Base-by-base conservation (phyloP, 148 eudicot genomes). In the Cornus suecica region DNA sequence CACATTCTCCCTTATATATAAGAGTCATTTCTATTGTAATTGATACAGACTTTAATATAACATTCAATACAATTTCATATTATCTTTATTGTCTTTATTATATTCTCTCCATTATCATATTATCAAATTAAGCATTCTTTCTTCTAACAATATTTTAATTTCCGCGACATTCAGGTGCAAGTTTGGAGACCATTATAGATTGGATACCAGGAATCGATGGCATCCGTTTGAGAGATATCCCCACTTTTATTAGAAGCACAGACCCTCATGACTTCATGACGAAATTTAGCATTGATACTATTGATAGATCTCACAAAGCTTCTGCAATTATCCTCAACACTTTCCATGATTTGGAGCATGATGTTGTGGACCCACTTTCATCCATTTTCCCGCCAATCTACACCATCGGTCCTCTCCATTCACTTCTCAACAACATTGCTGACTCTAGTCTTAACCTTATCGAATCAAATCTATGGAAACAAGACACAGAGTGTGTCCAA, bases 381-480 rank as follows among this genome's bases (percentile, higher is more conserved):
- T 31, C 68, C 45, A 10, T 77, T n/a, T 23, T 77, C 8, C 20
- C 15, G 27, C 81, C 74, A 0, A 32, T 69, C 1, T 83, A 77
- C 73, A 48, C 60, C 32, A 74, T 83, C 5, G 86, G 86, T 23
- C 83, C 86, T 3, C 20, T 83, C 29, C 70, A 80, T 10, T 24
- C 74, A 41, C 74, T 63, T 28, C 73, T 75, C 3, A 32, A 77
- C 0, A 9, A 52, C 20, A 23, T 69, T 41, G 8, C 42, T 5
- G 79, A 80, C 23, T 13, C 42, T 10, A 5, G 23, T 45, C 62
- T 75, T 15, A 73, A 45, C 28, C 60, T 78, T 20, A 32, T 83
- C 1, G 80, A 80, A 29, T 80, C 80, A 15, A 83, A 80, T 22
- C 83, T 83, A 2, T 83, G 86, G 86, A 80, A 77, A 61, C 83